Evolutionary conservation across 805 yeast genomes (phyloP).

Genomic region (Lipomyces yamadae): DNA sequence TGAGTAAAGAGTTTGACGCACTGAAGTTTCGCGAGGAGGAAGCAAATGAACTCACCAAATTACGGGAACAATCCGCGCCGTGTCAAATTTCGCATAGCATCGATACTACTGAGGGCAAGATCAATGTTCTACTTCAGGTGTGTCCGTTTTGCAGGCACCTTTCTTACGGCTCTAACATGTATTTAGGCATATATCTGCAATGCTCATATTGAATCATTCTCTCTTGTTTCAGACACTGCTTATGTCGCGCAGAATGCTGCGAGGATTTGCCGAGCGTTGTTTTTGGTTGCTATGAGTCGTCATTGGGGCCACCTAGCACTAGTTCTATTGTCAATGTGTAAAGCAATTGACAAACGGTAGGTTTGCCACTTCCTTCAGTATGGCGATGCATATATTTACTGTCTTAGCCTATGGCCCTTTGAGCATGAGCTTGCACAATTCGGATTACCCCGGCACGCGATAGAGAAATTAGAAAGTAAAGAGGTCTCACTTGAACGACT

Average conservation of each 20-base stretch:
- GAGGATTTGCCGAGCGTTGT: slow-evolving; percentile 89
- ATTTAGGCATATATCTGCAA: slow-evolving; percentile 72
- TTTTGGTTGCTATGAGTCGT: slow-evolving; percentile 82
- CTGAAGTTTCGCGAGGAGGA: slow-evolving; percentile 91
- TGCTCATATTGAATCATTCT: slow-evolving; percentile 72
- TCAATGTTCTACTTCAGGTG: slow-evolving; percentile 77
- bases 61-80: slow-evolving; percentile 57
- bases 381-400: not conserved
- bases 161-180: not conserved
- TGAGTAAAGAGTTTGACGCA: slow-evolving; percentile 92
- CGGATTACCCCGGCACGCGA: slow-evolving; percentile 63
- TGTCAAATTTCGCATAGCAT: slow-evolving; percentile 82
- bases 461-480: slow-evolving; percentile 64
- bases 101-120: slow-evolving; percentile 81
- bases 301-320: slow-evolving; percentile 87
- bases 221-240: slow-evolving; percentile 82
- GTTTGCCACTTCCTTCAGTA: not conserved
- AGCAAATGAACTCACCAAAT: slow-evolving; percentile 65
- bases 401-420: slow-evolving; percentile 70
- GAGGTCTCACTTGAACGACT: slow-evolving; percentile 62
- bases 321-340: slow-evolving; percentile 78
- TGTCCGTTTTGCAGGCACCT: not conserved
- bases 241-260: slow-evolving; percentile 96
- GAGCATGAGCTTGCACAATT: slow-evolving; percentile 90
- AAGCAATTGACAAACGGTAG: slow-evolving; percentile 73